Evolutionary conservation across 1,284 basidiomycete genomes (phyloP).

Genomic region (Ustilago bromivora): DNA sequence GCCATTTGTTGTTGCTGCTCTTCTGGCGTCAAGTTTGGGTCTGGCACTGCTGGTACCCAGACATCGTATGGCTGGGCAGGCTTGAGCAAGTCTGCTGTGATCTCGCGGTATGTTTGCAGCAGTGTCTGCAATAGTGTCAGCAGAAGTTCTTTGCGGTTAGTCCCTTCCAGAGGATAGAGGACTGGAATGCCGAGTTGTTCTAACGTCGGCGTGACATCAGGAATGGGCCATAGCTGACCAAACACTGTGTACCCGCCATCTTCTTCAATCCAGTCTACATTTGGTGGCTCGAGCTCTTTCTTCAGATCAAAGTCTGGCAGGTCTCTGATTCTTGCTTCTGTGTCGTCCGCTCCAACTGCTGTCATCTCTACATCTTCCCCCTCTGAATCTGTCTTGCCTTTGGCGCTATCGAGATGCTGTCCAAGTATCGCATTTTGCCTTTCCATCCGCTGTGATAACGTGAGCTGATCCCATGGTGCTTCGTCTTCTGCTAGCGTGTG

Average conservation of each 20-base stretch:
- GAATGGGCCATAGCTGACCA: slow-evolving; percentile 66
- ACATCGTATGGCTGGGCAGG: slow-evolving; percentile 63
- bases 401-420: background rate
- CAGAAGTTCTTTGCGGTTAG: slow-evolving; percentile 44
- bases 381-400: background rate
- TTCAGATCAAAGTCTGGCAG: slow-evolving; percentile 58
- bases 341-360: background rate
- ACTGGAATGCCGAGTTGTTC: slow-evolving; percentile 60
- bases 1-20: slow-evolving; percentile 41
- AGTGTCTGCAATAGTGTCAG: slow-evolving; percentile 67
- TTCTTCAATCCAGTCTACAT: slow-evolving; percentile 66
- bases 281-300: slow-evolving; percentile 52
- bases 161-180: slow-evolving; percentile 44
- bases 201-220: slow-evolving; percentile 56
- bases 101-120: slow-evolving; percentile 62
- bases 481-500: slow-evolving; percentile 28
- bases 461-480: slow-evolving; percentile 34
- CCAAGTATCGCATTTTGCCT: slow-evolving; percentile 36
- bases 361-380: slow-evolving; percentile 20
- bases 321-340: background rate
- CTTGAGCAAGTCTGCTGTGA: slow-evolving; percentile 53
- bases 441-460: slow-evolving; percentile 18
- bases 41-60: slow-evolving; percentile 46
- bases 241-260: slow-evolving; percentile 66
- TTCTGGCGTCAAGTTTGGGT: slow-evolving; percentile 32